Evolutionary conservation across 352 stramenopile genomes (phyloP).

Genomic region (Globisporangium iwayamae): DNA sequence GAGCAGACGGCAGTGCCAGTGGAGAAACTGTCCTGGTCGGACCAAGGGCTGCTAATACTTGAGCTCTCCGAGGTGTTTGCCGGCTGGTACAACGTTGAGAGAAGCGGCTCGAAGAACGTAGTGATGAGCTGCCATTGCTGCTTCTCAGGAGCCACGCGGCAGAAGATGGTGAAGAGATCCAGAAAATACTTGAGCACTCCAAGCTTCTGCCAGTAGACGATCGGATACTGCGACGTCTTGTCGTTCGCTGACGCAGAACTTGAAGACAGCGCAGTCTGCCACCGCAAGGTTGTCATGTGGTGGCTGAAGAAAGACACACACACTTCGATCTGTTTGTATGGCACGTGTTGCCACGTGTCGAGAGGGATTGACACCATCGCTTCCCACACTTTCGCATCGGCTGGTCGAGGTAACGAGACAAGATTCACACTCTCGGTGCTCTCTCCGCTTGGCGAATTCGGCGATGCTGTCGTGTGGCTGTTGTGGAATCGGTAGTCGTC

Average conservation of each 20-base stretch:
- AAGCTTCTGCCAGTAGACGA: constrained; percentile 67
- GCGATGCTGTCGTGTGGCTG: constrained; percentile 15
- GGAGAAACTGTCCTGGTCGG: constrained; percentile 64
- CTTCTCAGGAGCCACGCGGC: constrained; percentile 47
- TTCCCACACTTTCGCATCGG: constrained; percentile 70
- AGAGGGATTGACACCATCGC: constrained; percentile 47
- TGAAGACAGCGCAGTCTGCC: constrained; percentile 37
- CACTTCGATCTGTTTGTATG: constrained; percentile 36
- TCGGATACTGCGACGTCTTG: constrained; percentile 29
- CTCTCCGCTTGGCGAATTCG: constrained; percentile 12
- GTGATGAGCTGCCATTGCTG: constrained; percentile 71
- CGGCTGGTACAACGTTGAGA: constrained; percentile 79
- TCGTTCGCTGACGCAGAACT: constrained; percentile 6
- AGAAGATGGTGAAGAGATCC: constrained; percentile 74
- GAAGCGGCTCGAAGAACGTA: constrained; percentile 72
- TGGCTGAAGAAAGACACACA: constrained; percentile 58
- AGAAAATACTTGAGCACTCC: constrained; percentile 75
- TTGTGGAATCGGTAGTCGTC: constrained; percentile 77
- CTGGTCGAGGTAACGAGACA: constrained; percentile 38
- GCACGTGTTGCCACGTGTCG: constrained; percentile 41
- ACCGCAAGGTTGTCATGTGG: constrained; percentile 57
- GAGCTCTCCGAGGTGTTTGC: constrained; percentile 66
- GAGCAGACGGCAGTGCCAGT: constrained; percentile 76
- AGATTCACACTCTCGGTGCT: constrained; percentile 12
- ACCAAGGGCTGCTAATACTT: constrained; percentile 63